Percentiles rank a stretch among this genome's conserved stretches.
Evolutionary conservation across 306 rosid genomes (phyloP).

Genomic region (Cucumis melo): DNA sequence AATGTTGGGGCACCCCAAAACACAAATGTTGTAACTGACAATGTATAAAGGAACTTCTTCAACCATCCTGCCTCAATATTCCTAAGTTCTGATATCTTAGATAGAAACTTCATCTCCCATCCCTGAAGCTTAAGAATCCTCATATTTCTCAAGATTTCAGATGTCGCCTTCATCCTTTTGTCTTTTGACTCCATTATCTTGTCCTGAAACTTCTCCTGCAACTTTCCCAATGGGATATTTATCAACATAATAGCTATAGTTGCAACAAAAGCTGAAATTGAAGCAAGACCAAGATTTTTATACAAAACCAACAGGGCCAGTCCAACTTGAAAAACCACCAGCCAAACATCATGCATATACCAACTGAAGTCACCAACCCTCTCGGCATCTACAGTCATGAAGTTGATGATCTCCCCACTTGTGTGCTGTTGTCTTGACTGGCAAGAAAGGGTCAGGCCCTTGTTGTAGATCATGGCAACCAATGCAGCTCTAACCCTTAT

Average conservation of each 20-base stretch:
- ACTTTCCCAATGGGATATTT: slow-evolving; percentile 53
- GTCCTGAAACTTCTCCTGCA: slow-evolving; percentile 50
- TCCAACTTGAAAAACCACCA: slow-evolving; percentile 44
- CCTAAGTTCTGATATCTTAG: slow-evolving; percentile 46
- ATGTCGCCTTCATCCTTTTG: slow-evolving; percentile 63
- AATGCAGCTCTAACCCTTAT: slow-evolving; percentile 43
- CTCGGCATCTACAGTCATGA: slow-evolving; percentile 77
- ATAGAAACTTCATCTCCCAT: slow-evolving; percentile 86
- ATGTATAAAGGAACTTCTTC: slow-evolving; percentile 32
- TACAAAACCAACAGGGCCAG: slow-evolving; percentile 56
- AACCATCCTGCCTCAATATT: slow-evolving; percentile 51
- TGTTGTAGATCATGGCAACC: slow-evolving; percentile 46
- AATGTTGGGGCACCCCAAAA: slow-evolving; percentile 64
- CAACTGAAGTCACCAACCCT: slow-evolving; percentile 52
- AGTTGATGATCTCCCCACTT: slow-evolving; percentile 66
- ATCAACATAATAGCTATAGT: slow-evolving; percentile 51
- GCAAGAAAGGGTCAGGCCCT: slow-evolving; percentile 52
- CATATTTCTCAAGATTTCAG: slow-evolving; percentile 73
- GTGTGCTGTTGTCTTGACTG: slow-evolving; percentile 43
- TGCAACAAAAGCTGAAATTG: slow-evolving; percentile 49
- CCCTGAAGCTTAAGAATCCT: slow-evolving; percentile 79
- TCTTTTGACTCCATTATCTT: slow-evolving; percentile 84
- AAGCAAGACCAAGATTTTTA: slow-evolving; percentile 67
- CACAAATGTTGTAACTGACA: slow-evolving; percentile 33
- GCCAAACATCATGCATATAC: slow-evolving; percentile 65